Base-by-base conservation (phyloP, 139 green algal species). In the Trebouxia sp. region DNA sequence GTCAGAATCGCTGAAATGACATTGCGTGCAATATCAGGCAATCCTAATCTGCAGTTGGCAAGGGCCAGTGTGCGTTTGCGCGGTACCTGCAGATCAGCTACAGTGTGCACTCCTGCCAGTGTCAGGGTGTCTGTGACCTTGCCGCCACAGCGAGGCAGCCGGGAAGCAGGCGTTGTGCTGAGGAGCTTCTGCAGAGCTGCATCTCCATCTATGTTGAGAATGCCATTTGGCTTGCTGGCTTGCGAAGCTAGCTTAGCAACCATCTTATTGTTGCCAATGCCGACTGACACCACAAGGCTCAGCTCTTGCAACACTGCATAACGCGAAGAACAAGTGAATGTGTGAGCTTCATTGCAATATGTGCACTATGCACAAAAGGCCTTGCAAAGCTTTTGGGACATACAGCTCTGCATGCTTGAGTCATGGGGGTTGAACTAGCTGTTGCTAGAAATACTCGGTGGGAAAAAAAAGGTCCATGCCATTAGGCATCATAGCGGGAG, bases 241-340 rank as follows among this genome's bases (percentile, higher is more conserved):
- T 83, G 51, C 37, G 84, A 90, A 6, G 91, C 90, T 38, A 93
- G 75, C 75, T 93, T 91, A 24, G 92, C 92, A 35, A 96, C 76
- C 76, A 95, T 85, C 81, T 90, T 90, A 78, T 94, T 95, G n/a
- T 47, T 66, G 3, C 84, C 90, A 0, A 95, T 84, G 28, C 92
- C 92, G 22, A 91, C 89, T 28, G 75, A 87, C 24, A 90, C 85
- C 6, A 45, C 69, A 38, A 93, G 75, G 12, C 83, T 83, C 69
- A 91, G 78, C 48, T 89, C 51, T 26, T 43, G 17, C 41, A 53
- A n/a, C 11, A 77, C 80, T 76, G 83, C 85, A 76, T 8, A 26
- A 66, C 1, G 15, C 20, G 9, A n/a, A n/a, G n/a, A n/a, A n/a
- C n/a, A n/a, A n/a, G n/a, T n/a, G n/a, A n/a, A n/a, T n/a, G n/a